Conservation (phyloP, 768 basidiomycete species). For the Pisolithus tinctorius region DNA sequence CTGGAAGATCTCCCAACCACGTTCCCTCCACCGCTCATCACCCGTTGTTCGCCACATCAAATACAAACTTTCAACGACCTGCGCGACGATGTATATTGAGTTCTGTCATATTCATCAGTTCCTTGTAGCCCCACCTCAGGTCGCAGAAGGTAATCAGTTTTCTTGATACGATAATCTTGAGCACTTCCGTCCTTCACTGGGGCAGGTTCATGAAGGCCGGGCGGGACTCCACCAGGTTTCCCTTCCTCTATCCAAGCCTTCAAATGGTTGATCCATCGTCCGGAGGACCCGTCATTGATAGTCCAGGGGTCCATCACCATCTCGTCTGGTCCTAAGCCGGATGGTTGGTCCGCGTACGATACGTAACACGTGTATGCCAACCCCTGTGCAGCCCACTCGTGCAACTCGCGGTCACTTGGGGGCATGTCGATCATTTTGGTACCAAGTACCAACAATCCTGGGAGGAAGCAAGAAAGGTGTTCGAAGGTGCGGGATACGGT, state of each 20-base stretch:
- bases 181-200: slow-evolving; percentile 8
- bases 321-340: slow-evolving; percentile 26
- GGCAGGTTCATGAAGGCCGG: slow-evolving; percentile 25
- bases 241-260: slow-evolving; percentile 38
- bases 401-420: slow-evolving; percentile 31
- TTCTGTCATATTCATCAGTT: neutral
- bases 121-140: slow-evolving; percentile 41
- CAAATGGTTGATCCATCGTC: slow-evolving; percentile 35
- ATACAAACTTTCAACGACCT: slow-evolving; percentile 51
- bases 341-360: slow-evolving; percentile 32
- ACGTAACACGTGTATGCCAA: slow-evolving; percentile 53
- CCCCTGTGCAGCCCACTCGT: slow-evolving; percentile 56
- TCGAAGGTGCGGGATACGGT: slow-evolving; percentile 43
- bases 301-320: slow-evolving; percentile 12
- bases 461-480: slow-evolving; percentile 66
- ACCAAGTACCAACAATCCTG: slow-evolving; percentile 61
- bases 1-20: slow-evolving; percentile 39
- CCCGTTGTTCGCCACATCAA: slow-evolving; percentile 48
- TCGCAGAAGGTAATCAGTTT: slow-evolving; percentile 34
- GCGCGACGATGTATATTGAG: neutral
- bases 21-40: slow-evolving; percentile 43
- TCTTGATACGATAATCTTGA: slow-evolving; percentile 35
- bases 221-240: slow-evolving; percentile 26
- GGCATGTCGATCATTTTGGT: slow-evolving; percentile 39
- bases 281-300: slow-evolving; percentile 9